A percentile compares a stretch with the other conserved stretches of the same genome.
phyloP scores from a whole-genome alignment of 2,329 filamentous ascomycete species.

The Trichoderma hamatum region DNA sequence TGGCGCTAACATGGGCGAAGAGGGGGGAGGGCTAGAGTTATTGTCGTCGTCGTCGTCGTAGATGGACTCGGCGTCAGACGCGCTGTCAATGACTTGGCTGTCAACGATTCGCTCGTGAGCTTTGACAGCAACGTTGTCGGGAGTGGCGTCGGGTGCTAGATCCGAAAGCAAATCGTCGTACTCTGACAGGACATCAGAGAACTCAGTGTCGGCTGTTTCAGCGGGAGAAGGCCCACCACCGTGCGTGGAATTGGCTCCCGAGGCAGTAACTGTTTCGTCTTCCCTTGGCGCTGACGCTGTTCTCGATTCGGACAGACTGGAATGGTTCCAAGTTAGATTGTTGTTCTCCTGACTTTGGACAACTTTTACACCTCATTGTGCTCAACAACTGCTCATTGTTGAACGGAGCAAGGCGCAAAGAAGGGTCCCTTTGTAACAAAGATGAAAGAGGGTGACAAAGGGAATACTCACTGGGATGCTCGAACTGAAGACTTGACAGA shows the following conservation, averaged over 20 bases:
- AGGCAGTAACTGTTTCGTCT: conserved; percentile 21
- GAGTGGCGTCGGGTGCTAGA: conserved; percentile 34
- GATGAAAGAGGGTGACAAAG: background rate
- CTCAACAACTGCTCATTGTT: background rate
- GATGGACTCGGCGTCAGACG: conserved; percentile 30
- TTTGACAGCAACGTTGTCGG: conserved; percentile 35
- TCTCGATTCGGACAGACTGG: background rate
- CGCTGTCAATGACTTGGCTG: conserved; percentile 37
- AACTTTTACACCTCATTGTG: background rate
- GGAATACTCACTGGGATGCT: conserved; percentile 36
- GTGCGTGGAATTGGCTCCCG: conserved; percentile 23
- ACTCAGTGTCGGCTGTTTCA: conserved; percentile 41
- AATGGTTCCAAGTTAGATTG: background rate
- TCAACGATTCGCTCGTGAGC: conserved; percentile 38
- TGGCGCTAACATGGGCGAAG: conserved; percentile 50
- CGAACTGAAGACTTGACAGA: conserved; percentile 31
- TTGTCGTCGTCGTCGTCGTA: conserved; percentile 36
- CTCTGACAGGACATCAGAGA: conserved; percentile 48
- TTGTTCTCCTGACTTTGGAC: background rate
- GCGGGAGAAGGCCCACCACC: conserved; percentile 5
- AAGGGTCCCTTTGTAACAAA: background rate
- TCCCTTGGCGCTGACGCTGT: conserved; percentile 16
- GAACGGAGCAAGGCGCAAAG: background rate
- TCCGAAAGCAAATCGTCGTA: conserved; percentile 49
- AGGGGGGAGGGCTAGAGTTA: conserved; percentile 45